Percentiles rank a stretch among this genome's conserved stretches.
Conservation (phyloP, 208 protist genomes). For the Leptomonas pyrrhocoris region DNA sequence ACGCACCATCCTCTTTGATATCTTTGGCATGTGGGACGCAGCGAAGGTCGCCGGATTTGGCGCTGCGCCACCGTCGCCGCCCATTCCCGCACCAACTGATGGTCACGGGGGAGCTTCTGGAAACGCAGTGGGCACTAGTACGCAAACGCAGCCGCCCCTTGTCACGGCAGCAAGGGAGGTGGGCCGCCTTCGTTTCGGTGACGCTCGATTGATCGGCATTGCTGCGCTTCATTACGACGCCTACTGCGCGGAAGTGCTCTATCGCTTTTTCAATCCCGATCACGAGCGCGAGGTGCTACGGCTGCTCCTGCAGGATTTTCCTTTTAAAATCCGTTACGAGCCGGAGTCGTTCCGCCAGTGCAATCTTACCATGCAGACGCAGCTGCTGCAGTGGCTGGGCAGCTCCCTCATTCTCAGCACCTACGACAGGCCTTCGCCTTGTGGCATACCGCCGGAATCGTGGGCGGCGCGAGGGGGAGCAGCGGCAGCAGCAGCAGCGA, state of each 20-base stretch:
- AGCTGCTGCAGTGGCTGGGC: slow-evolving; percentile 76
- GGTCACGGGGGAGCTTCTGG: too few relatives aligned
- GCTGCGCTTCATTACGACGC: slow-evolving; percentile 40
- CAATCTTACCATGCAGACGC: slow-evolving; percentile 51
- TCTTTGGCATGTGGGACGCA: slow-evolving; percentile 63
- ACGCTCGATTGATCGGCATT: slow-evolving; percentile 79
- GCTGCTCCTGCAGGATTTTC: slow-evolving; percentile 52
- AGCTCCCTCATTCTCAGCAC: slow-evolving; percentile 66
- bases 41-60: slow-evolving; percentile 55
- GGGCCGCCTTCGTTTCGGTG: slow-evolving; percentile 63
- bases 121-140: too few relatives aligned
- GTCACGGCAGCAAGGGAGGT: background rate
- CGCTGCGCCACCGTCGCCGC: background rate
- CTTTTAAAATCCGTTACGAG: slow-evolving; percentile 65
- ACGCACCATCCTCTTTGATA: slow-evolving; percentile 74
- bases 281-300: slow-evolving; percentile 69
- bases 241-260: slow-evolving; percentile 47
- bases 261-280: slow-evolving; percentile 55
- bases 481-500: background rate
- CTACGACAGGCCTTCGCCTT: slow-evolving; percentile 39
- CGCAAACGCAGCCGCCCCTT: too few relatives aligned
- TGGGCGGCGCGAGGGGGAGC: slow-evolving; percentile 21
- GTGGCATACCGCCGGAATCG: slow-evolving; percentile 9
- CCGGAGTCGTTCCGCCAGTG: slow-evolving; percentile 43
- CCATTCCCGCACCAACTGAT: too few relatives aligned